These are phyloP conservation scores for Mycena haematopus DNA, from an alignment of 768 basidiomycete species.

Conservation along the genomic window DNA sequence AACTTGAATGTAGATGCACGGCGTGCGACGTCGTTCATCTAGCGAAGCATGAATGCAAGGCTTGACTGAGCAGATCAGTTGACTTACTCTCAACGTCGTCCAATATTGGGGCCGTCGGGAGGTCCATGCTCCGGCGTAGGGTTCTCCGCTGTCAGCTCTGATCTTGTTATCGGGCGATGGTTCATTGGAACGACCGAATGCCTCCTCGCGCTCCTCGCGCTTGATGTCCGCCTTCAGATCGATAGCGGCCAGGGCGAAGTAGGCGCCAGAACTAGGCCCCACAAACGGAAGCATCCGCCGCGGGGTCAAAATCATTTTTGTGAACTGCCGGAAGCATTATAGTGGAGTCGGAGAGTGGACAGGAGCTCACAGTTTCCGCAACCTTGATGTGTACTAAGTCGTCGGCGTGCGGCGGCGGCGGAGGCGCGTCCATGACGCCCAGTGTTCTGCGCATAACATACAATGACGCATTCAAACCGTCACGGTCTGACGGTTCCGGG, in stretches of 20 bases:
- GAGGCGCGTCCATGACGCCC: neutral
- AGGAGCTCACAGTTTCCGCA: neutral
- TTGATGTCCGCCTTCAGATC: slow-evolving; percentile 6
- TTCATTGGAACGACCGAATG: neutral
- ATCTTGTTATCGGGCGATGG: neutral
- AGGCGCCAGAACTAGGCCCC: slow-evolving; percentile 9
- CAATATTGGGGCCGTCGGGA: slow-evolving; percentile 8
- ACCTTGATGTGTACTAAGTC: slow-evolving; percentile 17
- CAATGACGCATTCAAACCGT: neutral
- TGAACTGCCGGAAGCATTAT: neutral
- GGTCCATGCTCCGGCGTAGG: slow-evolving; percentile 15
- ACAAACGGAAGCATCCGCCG: neutral
- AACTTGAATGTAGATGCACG: slow-evolving; percentile 42
- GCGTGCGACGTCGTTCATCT: slow-evolving; percentile 7
- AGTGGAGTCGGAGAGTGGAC: neutral
- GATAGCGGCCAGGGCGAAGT: slow-evolving; percentile 7
- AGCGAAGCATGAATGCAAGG: too few species aligned
- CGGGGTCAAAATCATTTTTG: neutral
- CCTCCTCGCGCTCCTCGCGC: slow-evolving; percentile 23
- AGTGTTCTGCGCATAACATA: slow-evolving; percentile 11
- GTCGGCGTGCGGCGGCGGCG: slow-evolving; percentile 12
- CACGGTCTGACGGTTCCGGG: neutral
- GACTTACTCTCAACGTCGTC: neutral
- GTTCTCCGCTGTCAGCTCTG: neutral
- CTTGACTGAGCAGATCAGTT: neutral